phyloP scores from a whole-genome alignment of 2,329 filamentous ascomycete species.

The Moelleriella libera region DNA sequence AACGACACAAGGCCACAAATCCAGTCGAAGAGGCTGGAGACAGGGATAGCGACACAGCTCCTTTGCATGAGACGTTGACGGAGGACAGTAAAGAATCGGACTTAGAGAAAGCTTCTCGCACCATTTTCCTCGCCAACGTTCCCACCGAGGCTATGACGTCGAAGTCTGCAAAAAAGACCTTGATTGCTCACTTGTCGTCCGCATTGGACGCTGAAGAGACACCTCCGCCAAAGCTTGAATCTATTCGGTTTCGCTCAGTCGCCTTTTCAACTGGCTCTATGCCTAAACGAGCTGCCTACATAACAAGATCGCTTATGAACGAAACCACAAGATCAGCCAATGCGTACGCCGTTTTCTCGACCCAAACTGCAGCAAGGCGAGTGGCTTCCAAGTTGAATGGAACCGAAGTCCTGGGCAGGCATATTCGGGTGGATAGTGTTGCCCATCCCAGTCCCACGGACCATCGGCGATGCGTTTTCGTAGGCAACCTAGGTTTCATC shows the following conservation, averaged over 20 bases:
- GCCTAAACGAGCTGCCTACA: conserved; percentile 89
- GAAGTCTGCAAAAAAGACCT: conserved; percentile 64
- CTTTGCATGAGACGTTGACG: conserved; percentile 43
- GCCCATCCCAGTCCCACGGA: conserved; percentile 75
- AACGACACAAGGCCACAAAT: conserved; percentile 33
- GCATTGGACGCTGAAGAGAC: conserved; percentile 43
- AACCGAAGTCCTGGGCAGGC: conserved; percentile 67
- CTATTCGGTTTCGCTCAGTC: conserved; percentile 85
- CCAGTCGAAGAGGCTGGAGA: conserved; percentile 25
- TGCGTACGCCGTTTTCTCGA: conserved; percentile 83
- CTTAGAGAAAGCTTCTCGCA: conserved; percentile 68
- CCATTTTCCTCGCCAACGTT: conserved; percentile 87
- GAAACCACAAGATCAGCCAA: conserved; percentile 87
- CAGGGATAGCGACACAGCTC: conserved; percentile 26
- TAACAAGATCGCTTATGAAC: conserved; percentile 80
- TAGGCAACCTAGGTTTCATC: conserved; percentile 91
- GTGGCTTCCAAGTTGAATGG: conserved; percentile 73
- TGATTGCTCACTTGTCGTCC: conserved; percentile 65
- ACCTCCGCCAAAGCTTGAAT: conserved; percentile 63
- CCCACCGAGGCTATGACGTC: conserved; percentile 70
- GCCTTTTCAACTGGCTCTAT: conserved; percentile 65
- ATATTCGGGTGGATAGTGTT: conserved; percentile 81
- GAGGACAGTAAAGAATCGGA: conserved; percentile 46
- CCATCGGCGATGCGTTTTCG: conserved; percentile 83
- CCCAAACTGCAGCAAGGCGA: conserved; percentile 57